phyloP scores from a whole-genome alignment of 805 yeast genomes.

The Lipomyces japonicus region DNA sequence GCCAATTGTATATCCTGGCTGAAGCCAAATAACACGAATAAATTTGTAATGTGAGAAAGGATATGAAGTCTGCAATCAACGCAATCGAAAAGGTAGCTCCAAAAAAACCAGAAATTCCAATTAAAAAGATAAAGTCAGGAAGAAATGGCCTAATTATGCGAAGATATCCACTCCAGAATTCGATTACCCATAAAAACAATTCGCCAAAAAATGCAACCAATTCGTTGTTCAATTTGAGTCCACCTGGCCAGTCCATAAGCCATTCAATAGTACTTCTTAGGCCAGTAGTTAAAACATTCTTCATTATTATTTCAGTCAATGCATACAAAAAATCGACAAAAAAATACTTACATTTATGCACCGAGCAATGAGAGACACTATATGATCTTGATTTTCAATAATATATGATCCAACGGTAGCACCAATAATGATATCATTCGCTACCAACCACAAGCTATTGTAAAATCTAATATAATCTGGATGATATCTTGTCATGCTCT shows the following conservation, averaged over 20 bases:
- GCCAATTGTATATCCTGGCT: slow-evolving; percentile 75
- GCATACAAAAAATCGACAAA: too few relatives aligned
- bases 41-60: slow-evolving; percentile 65
- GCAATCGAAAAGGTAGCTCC: slow-evolving; percentile 75
- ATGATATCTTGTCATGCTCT: slow-evolving; percentile 42
- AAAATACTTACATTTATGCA: slow-evolving; percentile 41
- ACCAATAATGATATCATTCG: slow-evolving; percentile 80
- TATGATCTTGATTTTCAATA: slow-evolving; percentile 38
- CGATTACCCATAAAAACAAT: slow-evolving; percentile 77
- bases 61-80: slow-evolving; percentile 58
- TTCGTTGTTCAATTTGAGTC: slow-evolving; percentile 85
- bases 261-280: slow-evolving; percentile 54
- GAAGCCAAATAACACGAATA: slow-evolving; percentile 74
- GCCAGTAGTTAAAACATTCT: slow-evolving; percentile 43
- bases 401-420: slow-evolving; percentile 51
- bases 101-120: slow-evolving; percentile 44
- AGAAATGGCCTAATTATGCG: slow-evolving; percentile 35
- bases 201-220: slow-evolving; percentile 83
- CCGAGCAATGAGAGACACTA: slow-evolving; percentile 32
- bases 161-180: slow-evolving; percentile 51
- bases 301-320: background rate
- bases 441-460: slow-evolving; percentile 82
- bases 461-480: slow-evolving; percentile 59
- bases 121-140: slow-evolving; percentile 35
- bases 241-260: slow-evolving; percentile 89